A percentile compares a stretch with the other conserved stretches of the same genome.
phyloP scores from a whole-genome alignment of 768 basidiomycete genomes.

The Rhodotorula toruloides region DNA sequence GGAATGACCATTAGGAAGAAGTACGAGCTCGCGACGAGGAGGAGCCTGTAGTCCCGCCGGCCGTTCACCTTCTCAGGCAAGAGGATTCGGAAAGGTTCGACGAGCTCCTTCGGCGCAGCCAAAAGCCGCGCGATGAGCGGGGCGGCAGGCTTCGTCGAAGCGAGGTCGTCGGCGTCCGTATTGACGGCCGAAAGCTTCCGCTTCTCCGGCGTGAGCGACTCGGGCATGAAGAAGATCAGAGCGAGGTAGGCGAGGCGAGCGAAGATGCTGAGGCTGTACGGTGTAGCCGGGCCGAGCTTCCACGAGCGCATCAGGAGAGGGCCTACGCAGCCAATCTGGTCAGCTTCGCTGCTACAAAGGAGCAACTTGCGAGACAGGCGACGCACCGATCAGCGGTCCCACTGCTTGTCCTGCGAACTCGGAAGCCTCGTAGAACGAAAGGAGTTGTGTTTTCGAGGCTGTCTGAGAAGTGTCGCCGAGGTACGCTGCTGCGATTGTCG shows the following conservation, averaged over 20 bases:
- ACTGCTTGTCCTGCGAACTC: constrained; percentile 1
- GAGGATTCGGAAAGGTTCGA: constrained; percentile 9
- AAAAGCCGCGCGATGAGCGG: background rate
- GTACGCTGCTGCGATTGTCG: constrained; percentile 11
- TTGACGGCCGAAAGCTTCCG: background rate
- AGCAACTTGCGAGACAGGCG: too few species aligned
- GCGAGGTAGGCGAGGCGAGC: background rate
- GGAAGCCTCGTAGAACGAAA: constrained; percentile 1
- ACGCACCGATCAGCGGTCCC: constrained; percentile 18
- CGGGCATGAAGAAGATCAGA: constrained; percentile 13
- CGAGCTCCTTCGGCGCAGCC: background rate
- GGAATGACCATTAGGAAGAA: constrained; percentile 11
- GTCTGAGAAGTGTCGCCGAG: constrained; percentile 17
- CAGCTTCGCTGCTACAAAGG: too few species aligned
- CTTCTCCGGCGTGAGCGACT: constrained; percentile 10
- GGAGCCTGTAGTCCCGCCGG: constrained; percentile 4
- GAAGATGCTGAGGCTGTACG: background rate
- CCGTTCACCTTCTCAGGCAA: background rate
- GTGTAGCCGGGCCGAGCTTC: background rate
- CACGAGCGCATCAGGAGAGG: constrained; percentile 2
- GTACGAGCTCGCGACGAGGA: constrained; percentile 11
- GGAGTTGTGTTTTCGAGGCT: constrained; percentile 14
- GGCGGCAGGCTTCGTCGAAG: too few species aligned
- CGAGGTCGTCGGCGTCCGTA: background rate
- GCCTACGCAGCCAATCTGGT: background rate